Base-by-base conservation (phyloP, 2,329 filamentous ascomycete genomes). In the Biscogniauxia marginata region DNA sequence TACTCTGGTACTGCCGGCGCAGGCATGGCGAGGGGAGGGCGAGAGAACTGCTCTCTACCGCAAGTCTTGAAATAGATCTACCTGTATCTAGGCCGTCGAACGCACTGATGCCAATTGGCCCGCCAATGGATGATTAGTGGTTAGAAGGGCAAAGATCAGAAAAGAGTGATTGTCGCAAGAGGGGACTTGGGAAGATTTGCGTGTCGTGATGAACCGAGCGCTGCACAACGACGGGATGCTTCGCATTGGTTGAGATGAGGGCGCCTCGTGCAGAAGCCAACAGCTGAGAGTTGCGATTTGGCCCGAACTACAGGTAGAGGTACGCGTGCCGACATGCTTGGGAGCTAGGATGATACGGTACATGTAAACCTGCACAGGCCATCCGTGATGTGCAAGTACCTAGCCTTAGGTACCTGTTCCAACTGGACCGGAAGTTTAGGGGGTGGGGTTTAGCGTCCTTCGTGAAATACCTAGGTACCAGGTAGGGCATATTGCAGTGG, bases 1-100 rank as follows among this genome's bases (percentile, higher is more conserved):
- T 60, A 72, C 69, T 72, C 70, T 62, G 70, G 70, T 54, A 71
- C 69, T 46, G 69, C 70, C 46, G 70, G 70, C 52, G 68, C 64
- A 63, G 68, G 68, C 70, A 71, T 71, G 18, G 59, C 63, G 60
- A 61, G 24, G 50, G 50, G 49, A 58, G 53, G 50, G 25, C 20
- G 51, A 50, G 55, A 39, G 61, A 46, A 54, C 55, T 53, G 18
- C 25, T 54, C 54, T 57, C 58, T 61, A 56, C 58, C 25, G 8
- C 3, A 11, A 9, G 25, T 30, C 25, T 30, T 8, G 13, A 30
- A 9, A 30, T 30, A 30, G 25, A 30, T 30, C 25, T 30, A 30
- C 25, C 25, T 9, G 25, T 39, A 39, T 39, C 30, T 39, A 39
- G 30, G n/a, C 30, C 30, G 30, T 39, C 5, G 30, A 16, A 39